phyloP scores from a whole-genome alignment of 2,329 filamentous ascomycete genomes.

The Colletotrichum coccodes region DNA sequence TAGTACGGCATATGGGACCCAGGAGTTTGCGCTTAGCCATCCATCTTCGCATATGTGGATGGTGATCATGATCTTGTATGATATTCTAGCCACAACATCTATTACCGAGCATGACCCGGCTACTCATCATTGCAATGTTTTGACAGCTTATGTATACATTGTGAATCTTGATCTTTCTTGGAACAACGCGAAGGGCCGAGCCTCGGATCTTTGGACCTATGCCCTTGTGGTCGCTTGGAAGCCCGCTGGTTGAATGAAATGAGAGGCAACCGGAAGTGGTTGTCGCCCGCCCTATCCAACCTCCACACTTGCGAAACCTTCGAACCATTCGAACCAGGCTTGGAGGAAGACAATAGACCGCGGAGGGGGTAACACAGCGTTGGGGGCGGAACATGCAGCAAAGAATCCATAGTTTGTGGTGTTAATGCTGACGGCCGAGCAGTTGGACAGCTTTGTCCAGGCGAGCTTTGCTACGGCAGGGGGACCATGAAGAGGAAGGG shows the following conservation, averaged over 20 bases:
- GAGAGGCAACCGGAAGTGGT: neutral
- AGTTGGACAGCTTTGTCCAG: neutral
- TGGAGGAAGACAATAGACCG: neutral
- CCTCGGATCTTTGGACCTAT: too few relatives aligned
- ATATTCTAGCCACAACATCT: conserved; percentile 11
- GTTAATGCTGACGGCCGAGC: neutral
- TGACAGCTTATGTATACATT: neutral
- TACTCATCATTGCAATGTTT: neutral
- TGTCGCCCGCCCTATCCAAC: too few relatives aligned
- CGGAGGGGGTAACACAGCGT: neutral
- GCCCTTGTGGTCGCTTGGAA: too few relatives aligned
- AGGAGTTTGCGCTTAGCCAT: conserved; percentile 8
- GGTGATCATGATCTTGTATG: conserved; percentile 19
- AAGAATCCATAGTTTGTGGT: neutral
- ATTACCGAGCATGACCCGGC: neutral
- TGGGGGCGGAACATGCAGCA: neutral
- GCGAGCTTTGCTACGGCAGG: neutral
- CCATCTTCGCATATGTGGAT: neutral
- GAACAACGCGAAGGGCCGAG: neutral
- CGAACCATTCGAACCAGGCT: neutral
- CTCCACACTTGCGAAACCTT: too few relatives aligned
- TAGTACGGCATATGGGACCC: conserved; percentile 5
- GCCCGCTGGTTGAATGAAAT: neutral
- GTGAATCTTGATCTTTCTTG: neutral
- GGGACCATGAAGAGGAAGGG: neutral